These are phyloP conservation scores for Scleroderma citrinum DNA, from an alignment of 768 basidiomycete genomes.

Conservation along the genomic window DNA sequence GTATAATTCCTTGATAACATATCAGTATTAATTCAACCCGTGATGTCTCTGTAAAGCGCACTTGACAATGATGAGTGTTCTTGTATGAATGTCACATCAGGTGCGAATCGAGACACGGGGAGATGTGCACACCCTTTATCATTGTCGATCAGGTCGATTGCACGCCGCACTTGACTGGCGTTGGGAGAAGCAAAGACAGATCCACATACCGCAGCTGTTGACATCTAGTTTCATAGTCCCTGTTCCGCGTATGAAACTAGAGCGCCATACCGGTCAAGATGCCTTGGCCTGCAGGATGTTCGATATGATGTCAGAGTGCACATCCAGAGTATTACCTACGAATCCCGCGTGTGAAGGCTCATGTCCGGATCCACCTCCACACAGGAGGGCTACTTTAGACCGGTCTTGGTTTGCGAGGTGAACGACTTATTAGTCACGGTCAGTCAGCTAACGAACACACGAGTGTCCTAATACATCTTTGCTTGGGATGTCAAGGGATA, in stretches of 20 bases:
- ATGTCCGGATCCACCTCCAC: slow-evolving; percentile 85
- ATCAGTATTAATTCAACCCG: slow-evolving; percentile 6
- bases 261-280: slow-evolving; percentile 59
- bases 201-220: slow-evolving; percentile 72
- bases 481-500: slow-evolving; percentile 63
- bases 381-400: slow-evolving; percentile 69
- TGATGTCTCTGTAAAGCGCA: slow-evolving; percentile 21
- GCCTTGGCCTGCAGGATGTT: slow-evolving; percentile 51
- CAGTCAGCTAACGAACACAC: no score
- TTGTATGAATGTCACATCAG: slow-evolving; percentile 19
- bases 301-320: background rate
- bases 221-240: slow-evolving; percentile 1
- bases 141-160: slow-evolving; percentile 69
- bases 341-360: slow-evolving; percentile 88
- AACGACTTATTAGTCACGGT: slow-evolving; percentile 42
- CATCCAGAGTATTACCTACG: slow-evolving; percentile 49
- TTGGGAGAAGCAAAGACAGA: slow-evolving; percentile 90
- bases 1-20: slow-evolving; percentile 64
- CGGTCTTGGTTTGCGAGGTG: slow-evolving; percentile 51
- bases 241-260: background rate
- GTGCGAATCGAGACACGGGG: background rate
- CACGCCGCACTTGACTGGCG: slow-evolving; percentile 75
- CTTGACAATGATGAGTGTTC: slow-evolving; percentile 83
- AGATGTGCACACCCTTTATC: slow-evolving; percentile 52
- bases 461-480: slow-evolving; percentile 68